phyloP scores from a whole-genome alignment of 148 eudicot genomes.

The Bassia scoparia region DNA sequence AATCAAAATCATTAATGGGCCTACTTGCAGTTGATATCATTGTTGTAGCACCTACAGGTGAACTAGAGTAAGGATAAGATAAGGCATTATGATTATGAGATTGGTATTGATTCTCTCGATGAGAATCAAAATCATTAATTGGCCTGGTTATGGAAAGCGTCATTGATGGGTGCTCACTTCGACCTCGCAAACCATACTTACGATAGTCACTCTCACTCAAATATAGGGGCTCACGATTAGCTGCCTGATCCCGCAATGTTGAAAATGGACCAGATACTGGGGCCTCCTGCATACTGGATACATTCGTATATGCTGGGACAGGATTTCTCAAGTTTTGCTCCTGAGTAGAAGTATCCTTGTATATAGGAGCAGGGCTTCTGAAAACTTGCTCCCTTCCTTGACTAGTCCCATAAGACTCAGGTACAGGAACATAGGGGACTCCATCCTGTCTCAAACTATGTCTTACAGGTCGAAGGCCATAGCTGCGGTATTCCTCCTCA shows the following conservation, averaged over 20 bases:
- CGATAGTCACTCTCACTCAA: conserved; percentile 56
- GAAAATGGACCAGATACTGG: conserved; percentile 19
- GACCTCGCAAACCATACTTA: conserved; percentile 37
- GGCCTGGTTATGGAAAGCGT: conserved; percentile 23
- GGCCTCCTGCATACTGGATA: conserved; percentile 10
- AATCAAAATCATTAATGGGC: conserved; percentile 21
- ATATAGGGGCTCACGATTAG: conserved; percentile 26
- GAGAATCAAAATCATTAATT: conserved; percentile 20
- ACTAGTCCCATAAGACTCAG: conserved; percentile 27
- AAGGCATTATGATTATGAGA: conserved; percentile 34
- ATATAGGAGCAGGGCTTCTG: conserved; percentile 23
- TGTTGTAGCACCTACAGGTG: conserved; percentile 19
- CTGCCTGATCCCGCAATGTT: conserved; percentile 18
- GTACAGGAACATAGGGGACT: conserved; percentile 17
- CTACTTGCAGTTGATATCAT: conserved; percentile 22
- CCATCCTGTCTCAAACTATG: conserved; percentile 21
- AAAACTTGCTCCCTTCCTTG: conserved; percentile 28
- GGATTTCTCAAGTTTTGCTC: conserved; percentile 17
- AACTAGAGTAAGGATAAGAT: conserved; percentile 37
- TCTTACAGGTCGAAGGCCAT: conserved; percentile 44
- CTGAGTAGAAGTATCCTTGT: conserved; percentile 16
- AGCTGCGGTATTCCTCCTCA: conserved; percentile 52
- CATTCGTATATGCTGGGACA: conserved; percentile 2
- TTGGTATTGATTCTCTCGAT: conserved; percentile 27
- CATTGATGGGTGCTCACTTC: conserved; percentile 27